Conservation (phyloP, 805 yeast species). For the Candida xiaguanensis region DNA sequence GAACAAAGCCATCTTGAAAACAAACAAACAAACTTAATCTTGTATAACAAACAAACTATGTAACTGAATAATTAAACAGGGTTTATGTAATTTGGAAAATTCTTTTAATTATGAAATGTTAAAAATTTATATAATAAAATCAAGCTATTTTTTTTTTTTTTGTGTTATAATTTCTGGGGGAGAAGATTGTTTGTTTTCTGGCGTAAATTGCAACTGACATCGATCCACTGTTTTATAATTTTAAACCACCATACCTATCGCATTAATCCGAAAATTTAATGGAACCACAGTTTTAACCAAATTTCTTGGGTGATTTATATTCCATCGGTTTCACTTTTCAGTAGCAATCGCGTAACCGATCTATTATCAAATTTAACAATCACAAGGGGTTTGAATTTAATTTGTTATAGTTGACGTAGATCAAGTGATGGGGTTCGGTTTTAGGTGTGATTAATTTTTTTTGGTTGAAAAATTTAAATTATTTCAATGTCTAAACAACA, state of each 20-base stretch:
- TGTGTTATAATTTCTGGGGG: neutral
- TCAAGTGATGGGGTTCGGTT: too few relatives aligned
- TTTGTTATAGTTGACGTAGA: too few relatives aligned
- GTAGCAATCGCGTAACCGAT: too few relatives aligned
- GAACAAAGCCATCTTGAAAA: slow-evolving; percentile 1
- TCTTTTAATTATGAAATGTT: too few relatives aligned
- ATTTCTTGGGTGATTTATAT: neutral
- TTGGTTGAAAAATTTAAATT: neutral
- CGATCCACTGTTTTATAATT: neutral
- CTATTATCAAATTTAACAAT: too few relatives aligned
- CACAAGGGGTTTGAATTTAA: too few relatives aligned
- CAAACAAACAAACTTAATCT: neutral
- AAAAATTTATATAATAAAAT: neutral
- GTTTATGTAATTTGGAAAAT: too few relatives aligned
- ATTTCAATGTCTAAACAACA: slow-evolving; percentile 7
- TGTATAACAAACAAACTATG: neutral
- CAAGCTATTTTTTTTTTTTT: slow-evolving; percentile 1
- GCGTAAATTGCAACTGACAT: neutral
- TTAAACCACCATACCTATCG: neutral
- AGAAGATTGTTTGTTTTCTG: neutral
- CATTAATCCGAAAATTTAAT: neutral
- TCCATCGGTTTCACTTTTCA: too few relatives aligned
- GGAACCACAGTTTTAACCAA: slow-evolving; percentile 1
- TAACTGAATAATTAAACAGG: too few relatives aligned
- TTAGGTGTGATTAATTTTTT: too few relatives aligned